phyloP scores from a whole-genome alignment of 208 protist genomes.

The Acanthamoeba culbertsoni region DNA sequence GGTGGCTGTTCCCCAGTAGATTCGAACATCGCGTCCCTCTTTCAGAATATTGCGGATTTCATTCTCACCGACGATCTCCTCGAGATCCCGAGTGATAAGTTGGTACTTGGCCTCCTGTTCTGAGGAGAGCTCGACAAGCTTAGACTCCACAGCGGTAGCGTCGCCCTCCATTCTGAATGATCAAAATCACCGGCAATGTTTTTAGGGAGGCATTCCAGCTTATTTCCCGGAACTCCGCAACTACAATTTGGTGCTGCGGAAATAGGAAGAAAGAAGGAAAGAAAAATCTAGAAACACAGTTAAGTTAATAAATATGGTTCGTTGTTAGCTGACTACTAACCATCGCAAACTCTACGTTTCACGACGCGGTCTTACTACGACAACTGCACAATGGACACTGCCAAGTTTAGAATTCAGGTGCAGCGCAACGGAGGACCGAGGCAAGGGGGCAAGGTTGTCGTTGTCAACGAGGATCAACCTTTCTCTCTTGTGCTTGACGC shows the following conservation, averaged over 20 bases:
- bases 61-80: conserved; percentile 67
- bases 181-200: too few species aligned
- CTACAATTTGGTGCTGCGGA: too few species aligned
- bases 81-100: conserved; percentile 65
- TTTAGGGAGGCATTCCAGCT: too few species aligned
- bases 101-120: conserved; percentile 59
- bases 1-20: conserved; percentile 80
- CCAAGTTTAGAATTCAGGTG: neutral
- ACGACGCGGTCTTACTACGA: too few species aligned
- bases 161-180: neutral
- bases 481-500: neutral
- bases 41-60: conserved; percentile 57
- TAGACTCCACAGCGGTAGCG: neutral
- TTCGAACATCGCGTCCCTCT: conserved; percentile 52
- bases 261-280: too few species aligned
- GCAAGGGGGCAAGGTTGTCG: conserved; percentile 11
- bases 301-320: neutral
- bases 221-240: too few species aligned
- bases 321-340: too few species aligned
- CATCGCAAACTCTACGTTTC: too few species aligned
- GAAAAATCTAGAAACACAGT: neutral
- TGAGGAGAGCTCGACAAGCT: neutral
- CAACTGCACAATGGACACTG: neutral
- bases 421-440: neutral
- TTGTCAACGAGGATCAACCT: neutral